Conservation (phyloP, 2,329 filamentous ascomycete species). For the Arthrobotrys sinensis region DNA sequence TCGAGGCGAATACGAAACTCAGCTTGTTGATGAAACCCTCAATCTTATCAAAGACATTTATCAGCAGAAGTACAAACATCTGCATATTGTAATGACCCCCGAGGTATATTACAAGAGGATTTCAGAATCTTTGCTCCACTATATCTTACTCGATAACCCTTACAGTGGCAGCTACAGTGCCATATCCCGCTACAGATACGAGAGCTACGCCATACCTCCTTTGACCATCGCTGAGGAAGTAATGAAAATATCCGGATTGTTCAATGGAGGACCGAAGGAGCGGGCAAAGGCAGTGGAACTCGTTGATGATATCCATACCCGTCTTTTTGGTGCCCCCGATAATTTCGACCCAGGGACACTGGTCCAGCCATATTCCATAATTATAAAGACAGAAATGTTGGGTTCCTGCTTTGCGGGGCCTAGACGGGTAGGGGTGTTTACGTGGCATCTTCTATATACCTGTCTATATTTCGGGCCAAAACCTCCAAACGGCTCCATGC, state of each 20-base stretch:
- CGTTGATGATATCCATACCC: background rate
- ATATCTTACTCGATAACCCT: background rate
- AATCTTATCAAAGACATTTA: background rate
- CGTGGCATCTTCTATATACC: background rate
- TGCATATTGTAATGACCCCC: background rate
- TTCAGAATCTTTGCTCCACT: background rate
- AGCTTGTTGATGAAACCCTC: background rate
- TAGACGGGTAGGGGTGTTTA: background rate
- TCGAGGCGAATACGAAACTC: background rate
- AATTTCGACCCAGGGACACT: background rate
- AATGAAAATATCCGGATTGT: constrained; percentile 1
- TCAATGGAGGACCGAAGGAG: background rate
- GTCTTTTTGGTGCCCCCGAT: background rate
- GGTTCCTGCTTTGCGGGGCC: background rate
- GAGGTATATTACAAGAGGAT: background rate
- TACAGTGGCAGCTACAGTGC: background rate
- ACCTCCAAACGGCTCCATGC: background rate
- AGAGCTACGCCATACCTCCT: background rate
- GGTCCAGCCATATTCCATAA: background rate
- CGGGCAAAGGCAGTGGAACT: background rate
- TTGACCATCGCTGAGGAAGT: background rate
- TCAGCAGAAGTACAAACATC: background rate
- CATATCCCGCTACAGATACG: too few relatives aligned
- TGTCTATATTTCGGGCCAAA: background rate
- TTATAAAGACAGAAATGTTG: background rate